Evolutionary conservation across 306 rosid species (phyloP).

Genomic region (Vigna trinervia): DNA sequence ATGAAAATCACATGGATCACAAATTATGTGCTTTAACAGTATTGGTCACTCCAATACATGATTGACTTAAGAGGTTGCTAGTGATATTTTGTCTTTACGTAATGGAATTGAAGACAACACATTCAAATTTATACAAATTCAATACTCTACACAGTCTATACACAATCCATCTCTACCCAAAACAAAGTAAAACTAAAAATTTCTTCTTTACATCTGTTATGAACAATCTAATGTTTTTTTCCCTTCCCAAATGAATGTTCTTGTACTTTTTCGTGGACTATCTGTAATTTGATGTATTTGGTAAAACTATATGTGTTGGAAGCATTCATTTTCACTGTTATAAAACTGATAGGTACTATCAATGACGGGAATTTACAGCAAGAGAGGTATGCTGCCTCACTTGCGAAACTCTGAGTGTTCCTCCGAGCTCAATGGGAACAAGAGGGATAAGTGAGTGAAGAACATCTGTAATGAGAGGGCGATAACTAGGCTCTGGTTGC

Average conservation of each 20-base stretch:
- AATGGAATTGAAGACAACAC: not conserved
- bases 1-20: not conserved
- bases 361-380: slow-evolving; percentile 22
- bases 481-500: slow-evolving; percentile 94
- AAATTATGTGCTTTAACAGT: not conserved
- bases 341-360: not conserved
- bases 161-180: slow-evolving; percentile 30
- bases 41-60: not conserved
- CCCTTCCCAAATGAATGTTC: slow-evolving; percentile 2
- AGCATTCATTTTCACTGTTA: not conserved
- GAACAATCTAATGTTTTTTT: slow-evolving; percentile 30
- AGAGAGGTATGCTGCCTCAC: slow-evolving; percentile 24
- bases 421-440: slow-evolving; percentile 85
- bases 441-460: slow-evolving; percentile 92
- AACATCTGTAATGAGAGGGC: slow-evolving; percentile 87
- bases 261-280: not conserved
- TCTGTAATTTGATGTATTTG: not conserved
- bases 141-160: slow-evolving; percentile 50
- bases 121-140: slow-evolving; percentile 33
- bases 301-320: slow-evolving; percentile 17
- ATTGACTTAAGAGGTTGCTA: not conserved
- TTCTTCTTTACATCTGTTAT: slow-evolving; percentile 47
- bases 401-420: slow-evolving; percentile 70
- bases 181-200: slow-evolving; percentile 7
- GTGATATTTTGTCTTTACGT: not conserved